Evolutionary conservation across 2,329 filamentous ascomycete species (phyloP).

Genomic region (Pseudonectria foliicola): DNA sequence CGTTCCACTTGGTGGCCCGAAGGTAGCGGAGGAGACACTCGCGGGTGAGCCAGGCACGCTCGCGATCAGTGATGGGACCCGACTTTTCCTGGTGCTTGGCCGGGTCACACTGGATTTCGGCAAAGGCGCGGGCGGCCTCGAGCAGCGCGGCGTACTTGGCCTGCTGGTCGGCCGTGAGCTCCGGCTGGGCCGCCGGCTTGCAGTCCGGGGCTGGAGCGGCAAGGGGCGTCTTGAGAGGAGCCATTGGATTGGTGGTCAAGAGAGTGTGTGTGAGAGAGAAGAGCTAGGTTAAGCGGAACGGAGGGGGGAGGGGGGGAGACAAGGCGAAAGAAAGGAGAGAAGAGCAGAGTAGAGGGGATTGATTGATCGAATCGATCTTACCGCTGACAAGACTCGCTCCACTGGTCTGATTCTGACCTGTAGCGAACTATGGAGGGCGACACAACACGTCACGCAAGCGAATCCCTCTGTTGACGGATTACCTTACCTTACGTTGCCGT

Average conservation of each 20-base stretch:
- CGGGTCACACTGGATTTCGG: slow-evolving; percentile 51
- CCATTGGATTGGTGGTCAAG: slow-evolving; percentile 4
- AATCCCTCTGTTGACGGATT: too few relatives aligned
- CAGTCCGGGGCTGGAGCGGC: slow-evolving; percentile 48
- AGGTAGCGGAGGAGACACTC: slow-evolving; percentile 93
- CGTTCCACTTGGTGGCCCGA: slow-evolving; percentile 85
- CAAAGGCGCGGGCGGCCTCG: slow-evolving; percentile 62
- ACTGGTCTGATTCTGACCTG: too few relatives aligned
- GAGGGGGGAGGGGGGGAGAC: too few relatives aligned
- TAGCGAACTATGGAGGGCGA: too few relatives aligned
- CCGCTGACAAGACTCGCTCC: too few relatives aligned
- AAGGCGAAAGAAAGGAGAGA: background rate
- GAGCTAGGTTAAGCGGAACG: background rate
- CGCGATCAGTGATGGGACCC: slow-evolving; percentile 65
- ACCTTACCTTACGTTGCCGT: too few relatives aligned
- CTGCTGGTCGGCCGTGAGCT: slow-evolving; percentile 69
- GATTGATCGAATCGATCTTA: too few relatives aligned
- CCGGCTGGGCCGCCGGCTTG: slow-evolving; percentile 47
- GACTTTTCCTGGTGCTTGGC: slow-evolving; percentile 42
- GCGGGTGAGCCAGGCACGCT: slow-evolving; percentile 83
- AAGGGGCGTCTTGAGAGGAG: slow-evolving; percentile 48
- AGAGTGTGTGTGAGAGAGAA: background rate
- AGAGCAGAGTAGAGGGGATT: too few relatives aligned
- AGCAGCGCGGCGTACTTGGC: slow-evolving; percentile 76
- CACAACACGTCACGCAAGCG: too few relatives aligned